Evolutionary conservation across 495 filamentous ascomycete species (phyloP).

Genomic region (Hypoxylon subgilvum): DNA sequence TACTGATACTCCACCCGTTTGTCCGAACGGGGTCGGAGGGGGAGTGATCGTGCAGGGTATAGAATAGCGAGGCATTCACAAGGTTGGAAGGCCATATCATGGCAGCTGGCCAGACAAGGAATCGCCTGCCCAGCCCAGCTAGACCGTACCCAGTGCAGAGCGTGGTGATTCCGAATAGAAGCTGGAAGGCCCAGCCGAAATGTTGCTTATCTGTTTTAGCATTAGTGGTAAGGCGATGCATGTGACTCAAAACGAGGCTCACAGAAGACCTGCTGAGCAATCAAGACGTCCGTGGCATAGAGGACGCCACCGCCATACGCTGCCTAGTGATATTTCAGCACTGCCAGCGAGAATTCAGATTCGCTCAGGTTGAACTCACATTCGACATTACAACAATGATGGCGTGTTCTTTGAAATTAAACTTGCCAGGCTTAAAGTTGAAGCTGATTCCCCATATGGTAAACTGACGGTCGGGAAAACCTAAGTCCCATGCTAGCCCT

Average conservation of each 20-base stretch:
- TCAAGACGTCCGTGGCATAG: constrained; percentile 57
- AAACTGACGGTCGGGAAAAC: constrained; percentile 63
- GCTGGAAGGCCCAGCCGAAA: constrained; percentile 69
- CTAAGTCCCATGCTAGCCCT: constrained; percentile 62
- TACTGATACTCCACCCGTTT: constrained; percentile 69
- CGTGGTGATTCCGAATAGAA: constrained; percentile 71
- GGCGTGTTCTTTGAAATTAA: constrained; percentile 82
- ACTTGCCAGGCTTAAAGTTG: constrained; percentile 71
- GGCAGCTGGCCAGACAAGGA: constrained; percentile 65
- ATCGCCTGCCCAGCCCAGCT: constrained; percentile 69
- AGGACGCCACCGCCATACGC: constrained; percentile 55
- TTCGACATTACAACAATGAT: constrained; percentile 78
- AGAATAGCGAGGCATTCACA: constrained; percentile 69
- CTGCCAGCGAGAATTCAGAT: background rate
- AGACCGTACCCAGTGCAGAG: constrained; percentile 76
- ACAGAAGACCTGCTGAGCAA: constrained; percentile 54
- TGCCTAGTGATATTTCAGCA: constrained; percentile 27
- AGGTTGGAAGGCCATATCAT: constrained; percentile 77
- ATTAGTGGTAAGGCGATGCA: background rate
- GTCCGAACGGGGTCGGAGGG: constrained; percentile 61
- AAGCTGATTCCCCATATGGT: constrained; percentile 64
- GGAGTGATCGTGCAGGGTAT: constrained; percentile 69
- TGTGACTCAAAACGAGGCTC: constrained; percentile 1
- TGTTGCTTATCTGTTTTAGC: constrained; percentile 39
- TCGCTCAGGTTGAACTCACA: constrained; percentile 44